Conservation (phyloP, 345 rosid genomes). For the Eucalyptus curtisii region DNA sequence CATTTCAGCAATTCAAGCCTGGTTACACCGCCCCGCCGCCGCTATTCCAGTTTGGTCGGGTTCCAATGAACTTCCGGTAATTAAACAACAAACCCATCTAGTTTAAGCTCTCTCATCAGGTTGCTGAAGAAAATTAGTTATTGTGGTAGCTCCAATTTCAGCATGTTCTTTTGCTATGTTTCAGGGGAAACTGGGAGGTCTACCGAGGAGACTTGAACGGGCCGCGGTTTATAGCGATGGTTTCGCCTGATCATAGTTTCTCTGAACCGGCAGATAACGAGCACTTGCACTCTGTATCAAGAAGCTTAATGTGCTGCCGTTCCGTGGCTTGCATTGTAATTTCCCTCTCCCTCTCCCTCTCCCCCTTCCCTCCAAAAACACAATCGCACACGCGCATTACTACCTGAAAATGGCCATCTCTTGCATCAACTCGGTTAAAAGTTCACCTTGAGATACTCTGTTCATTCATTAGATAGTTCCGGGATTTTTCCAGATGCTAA, state of each 20-base stretch:
- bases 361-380: not conserved
- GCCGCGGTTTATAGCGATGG: conserved; percentile 55
- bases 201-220: conserved; percentile 27
- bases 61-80: conserved; percentile 77
- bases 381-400: not conserved
- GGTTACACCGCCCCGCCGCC: conserved; percentile 86
- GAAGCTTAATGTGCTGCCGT: conserved; percentile 52
- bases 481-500: not conserved
- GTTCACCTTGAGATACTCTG: not conserved
- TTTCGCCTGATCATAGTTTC: conserved; percentile 47
- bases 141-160: not conserved
- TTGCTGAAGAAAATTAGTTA: not conserved
- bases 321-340: conserved; percentile 50
- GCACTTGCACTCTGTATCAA: conserved; percentile 31
- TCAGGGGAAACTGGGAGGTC: conserved; percentile 73
- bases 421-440: not conserved
- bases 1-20: conserved; percentile 66
- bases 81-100: not conserved
- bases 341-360: not conserved
- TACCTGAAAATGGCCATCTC: not conserved
- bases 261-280: conserved; percentile 28
- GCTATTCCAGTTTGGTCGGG: conserved; percentile 48
- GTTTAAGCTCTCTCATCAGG: not conserved
- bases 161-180: not conserved
- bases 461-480: not conserved